Conservation (phyloP, 208 protist species). For the Trypanosoma lewisi region DNA sequence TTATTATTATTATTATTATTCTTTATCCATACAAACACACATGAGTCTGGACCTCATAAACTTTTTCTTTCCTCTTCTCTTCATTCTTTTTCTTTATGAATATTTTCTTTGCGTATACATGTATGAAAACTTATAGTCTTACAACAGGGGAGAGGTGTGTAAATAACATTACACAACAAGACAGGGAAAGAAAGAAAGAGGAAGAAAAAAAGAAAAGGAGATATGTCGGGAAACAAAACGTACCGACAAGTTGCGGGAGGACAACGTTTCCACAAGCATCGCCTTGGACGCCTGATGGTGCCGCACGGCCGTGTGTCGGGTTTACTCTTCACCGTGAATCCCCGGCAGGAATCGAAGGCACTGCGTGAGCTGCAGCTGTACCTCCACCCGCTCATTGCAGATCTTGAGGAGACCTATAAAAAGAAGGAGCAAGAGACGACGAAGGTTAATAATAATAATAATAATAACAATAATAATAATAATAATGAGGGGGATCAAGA, state of each 20-base stretch:
- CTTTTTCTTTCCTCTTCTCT: background rate
- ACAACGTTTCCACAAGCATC: constrained; percentile 68
- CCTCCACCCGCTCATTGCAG: constrained; percentile 48
- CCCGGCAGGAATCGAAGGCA: constrained; percentile 56
- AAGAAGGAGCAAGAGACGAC: constrained; percentile 1
- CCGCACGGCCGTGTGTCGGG: constrained; percentile 62
- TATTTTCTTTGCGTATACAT: too few species aligned
- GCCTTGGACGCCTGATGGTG: constrained; percentile 57
- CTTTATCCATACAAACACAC: too few species aligned
- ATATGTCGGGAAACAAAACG: constrained; percentile 6
- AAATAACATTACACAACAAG: background rate
- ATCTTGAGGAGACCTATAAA: constrained; percentile 34
- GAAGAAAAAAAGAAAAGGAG: constrained; percentile 13
- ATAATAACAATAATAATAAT: too few species aligned
- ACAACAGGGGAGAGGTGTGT: background rate
- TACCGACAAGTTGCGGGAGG: constrained; percentile 19
- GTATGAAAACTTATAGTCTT: background rate
- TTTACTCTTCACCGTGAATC: constrained; percentile 74
- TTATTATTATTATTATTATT: too few species aligned
- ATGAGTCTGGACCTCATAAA: too few species aligned
- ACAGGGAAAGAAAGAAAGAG: background rate
- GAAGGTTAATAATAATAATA: constrained; percentile 22
- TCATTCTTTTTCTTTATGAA: background rate
- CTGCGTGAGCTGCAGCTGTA: constrained; percentile 73
- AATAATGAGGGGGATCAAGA: too few species aligned